Conservation (phyloP, 176 grass and related monocot species). For the Chloris gayana region DNA sequence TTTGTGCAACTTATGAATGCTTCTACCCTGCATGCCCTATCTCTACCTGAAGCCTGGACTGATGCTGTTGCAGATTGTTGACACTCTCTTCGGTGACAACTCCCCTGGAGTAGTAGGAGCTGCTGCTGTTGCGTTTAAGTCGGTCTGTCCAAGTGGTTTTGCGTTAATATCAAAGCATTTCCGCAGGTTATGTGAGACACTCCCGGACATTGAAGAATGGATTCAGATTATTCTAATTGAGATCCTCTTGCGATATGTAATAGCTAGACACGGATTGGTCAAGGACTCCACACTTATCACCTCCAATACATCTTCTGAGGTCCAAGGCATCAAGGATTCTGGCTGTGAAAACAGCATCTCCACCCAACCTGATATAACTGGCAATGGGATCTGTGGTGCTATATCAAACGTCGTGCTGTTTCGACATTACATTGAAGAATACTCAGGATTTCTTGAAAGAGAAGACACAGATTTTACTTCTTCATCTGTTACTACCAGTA, state of each 20-base stretch:
- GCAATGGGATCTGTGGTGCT: constrained; percentile 36
- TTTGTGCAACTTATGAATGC: constrained; percentile 24
- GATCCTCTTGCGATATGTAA: constrained; percentile 78
- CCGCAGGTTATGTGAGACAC: constrained; percentile 71
- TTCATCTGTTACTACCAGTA: constrained; percentile 40
- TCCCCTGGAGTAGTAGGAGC: constrained; percentile 78
- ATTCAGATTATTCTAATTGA: constrained; percentile 80
- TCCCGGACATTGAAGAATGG: constrained; percentile 97
- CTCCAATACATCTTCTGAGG: constrained; percentile 25
- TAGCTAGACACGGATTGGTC: constrained; percentile 87
- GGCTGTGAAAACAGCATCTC: constrained; percentile 20
- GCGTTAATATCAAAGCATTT: constrained; percentile 73
- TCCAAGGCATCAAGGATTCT: constrained; percentile 29
- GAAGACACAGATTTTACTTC: constrained; percentile 24
- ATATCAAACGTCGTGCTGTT: constrained; percentile 51
- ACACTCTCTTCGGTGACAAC: constrained; percentile 70
- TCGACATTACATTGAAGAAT: constrained; percentile 70
- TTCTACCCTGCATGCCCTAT: background rate
- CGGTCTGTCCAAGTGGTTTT: constrained; percentile 72
- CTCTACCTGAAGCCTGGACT: constrained; percentile 28
- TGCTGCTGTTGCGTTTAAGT: constrained; percentile 77
- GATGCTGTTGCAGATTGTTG: constrained; percentile 63
- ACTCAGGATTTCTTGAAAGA: constrained; percentile 19
- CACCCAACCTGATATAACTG: constrained; percentile 5
- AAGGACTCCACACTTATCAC: constrained; percentile 73